These are phyloP conservation scores for Exophiala alcalophila DNA, from an alignment of 2,329 filamentous ascomycete species.

Conservation along the genomic window DNA sequence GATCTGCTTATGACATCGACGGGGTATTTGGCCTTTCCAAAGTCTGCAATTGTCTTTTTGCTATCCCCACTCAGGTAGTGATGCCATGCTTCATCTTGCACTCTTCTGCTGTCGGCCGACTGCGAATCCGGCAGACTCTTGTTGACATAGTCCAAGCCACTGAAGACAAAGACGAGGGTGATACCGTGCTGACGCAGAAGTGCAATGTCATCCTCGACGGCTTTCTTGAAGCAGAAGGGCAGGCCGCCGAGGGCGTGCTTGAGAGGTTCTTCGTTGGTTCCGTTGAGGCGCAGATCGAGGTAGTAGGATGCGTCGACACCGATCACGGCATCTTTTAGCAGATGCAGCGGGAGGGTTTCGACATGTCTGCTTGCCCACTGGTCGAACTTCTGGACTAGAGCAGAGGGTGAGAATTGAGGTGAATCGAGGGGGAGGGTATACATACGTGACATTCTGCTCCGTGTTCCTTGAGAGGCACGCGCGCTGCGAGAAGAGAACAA, in stretches of 20 bases:
- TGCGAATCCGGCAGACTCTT: constrained; percentile 63
- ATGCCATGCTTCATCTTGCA: constrained; percentile 78
- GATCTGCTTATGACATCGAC: constrained; percentile 68
- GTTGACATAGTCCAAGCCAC: constrained; percentile 75
- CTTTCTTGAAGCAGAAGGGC: constrained; percentile 71
- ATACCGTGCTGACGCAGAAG: constrained; percentile 68
- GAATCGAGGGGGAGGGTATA: neutral
- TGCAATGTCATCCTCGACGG: constrained; percentile 74
- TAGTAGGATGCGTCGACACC: constrained; percentile 90
- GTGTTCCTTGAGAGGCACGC: too few relatives aligned
- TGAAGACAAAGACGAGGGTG: constrained; percentile 85
- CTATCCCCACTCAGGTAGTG: constrained; percentile 80
- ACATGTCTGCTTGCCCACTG: constrained; percentile 56
- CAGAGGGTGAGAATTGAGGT: constrained; percentile 14
- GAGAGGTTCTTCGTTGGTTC: constrained; percentile 76
- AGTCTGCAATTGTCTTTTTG: constrained; percentile 69
- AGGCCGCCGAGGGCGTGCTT: constrained; percentile 85
- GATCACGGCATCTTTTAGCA: constrained; percentile 71
- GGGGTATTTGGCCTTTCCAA: constrained; percentile 63
- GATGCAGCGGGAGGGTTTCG: constrained; percentile 59
- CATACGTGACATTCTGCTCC: constrained; percentile 28
- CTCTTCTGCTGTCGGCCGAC: constrained; percentile 58
- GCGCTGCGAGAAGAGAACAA: neutral
- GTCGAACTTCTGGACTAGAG: constrained; percentile 51
- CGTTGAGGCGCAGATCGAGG: constrained; percentile 72